A percentile compares a stretch with the other conserved stretches of the same genome.
These are phyloP conservation scores for Candida glucosophila DNA, from an alignment of 1,139 yeast species.

Conservation along the genomic window DNA sequence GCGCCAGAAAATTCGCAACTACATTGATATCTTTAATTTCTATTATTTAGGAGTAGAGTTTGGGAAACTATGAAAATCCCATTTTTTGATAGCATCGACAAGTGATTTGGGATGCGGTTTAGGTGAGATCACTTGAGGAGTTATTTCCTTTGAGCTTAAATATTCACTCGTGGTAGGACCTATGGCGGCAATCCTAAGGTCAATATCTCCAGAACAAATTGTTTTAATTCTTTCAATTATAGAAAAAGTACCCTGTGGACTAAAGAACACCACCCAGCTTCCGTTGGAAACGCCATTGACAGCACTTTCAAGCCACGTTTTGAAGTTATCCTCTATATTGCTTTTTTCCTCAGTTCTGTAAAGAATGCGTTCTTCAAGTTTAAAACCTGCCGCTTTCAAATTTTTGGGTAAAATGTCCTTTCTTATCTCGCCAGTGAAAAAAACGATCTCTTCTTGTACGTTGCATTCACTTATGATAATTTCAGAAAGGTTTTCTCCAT, in stretches of 20 bases:
- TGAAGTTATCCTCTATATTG: slow-evolving; percentile 37
- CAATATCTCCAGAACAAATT: slow-evolving; percentile 6
- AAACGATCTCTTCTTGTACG: slow-evolving; percentile 34
- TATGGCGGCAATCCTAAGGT: slow-evolving; percentile 61
- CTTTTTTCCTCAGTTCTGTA: slow-evolving; percentile 54
- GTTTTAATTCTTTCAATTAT: slow-evolving; percentile 41
- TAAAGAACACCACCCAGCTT: slow-evolving; percentile 76
- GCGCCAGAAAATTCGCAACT: no score
- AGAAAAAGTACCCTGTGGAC: slow-evolving; percentile 78
- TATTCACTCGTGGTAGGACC: slow-evolving; percentile 88
- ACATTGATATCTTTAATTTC: no score
- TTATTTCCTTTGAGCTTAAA: slow-evolving; percentile 40
- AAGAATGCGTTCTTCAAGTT: slow-evolving; percentile 56
- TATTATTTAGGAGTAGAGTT: no score
- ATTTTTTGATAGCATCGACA: no score
- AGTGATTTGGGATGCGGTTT: slow-evolving; percentile 68
- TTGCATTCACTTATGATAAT: slow-evolving; percentile 41
- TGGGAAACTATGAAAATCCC: no score
- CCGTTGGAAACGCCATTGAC: slow-evolving; percentile 3
- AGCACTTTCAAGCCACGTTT: slow-evolving; percentile 1
- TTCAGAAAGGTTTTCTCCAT: slow-evolving; percentile 65
- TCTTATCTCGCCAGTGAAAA: slow-evolving; percentile 81
- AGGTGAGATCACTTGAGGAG: slow-evolving; percentile 56
- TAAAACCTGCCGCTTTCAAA: slow-evolving; percentile 36
- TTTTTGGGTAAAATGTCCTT: slow-evolving; percentile 72